phyloP scores from a whole-genome alignment of 768 basidiomycete genomes.

The Pleurotus cornucopiae region DNA sequence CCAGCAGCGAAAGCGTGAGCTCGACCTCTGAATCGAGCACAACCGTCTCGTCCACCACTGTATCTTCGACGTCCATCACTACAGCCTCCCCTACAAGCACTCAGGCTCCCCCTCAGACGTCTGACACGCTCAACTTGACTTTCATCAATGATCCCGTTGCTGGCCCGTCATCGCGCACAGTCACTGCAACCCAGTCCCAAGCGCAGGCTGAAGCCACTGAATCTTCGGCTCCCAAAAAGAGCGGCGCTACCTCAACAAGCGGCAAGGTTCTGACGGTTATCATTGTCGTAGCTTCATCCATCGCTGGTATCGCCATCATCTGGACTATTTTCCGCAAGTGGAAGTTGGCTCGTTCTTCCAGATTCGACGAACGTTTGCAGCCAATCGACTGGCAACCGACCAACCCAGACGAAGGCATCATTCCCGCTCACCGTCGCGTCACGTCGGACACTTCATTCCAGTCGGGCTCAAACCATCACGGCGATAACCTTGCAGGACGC shows the following conservation, averaged over 20 bases:
- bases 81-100: neutral
- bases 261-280: slow-evolving; percentile 54
- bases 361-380: slow-evolving; percentile 80
- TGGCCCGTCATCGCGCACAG: slow-evolving; percentile 8
- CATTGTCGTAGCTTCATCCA: slow-evolving; percentile 62
- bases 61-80: slow-evolving; percentile 14
- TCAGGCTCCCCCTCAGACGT: neutral
- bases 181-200: slow-evolving; percentile 18
- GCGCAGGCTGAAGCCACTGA: slow-evolving; percentile 24
- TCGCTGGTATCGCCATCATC: slow-evolving; percentile 66
- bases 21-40: slow-evolving; percentile 2
- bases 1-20: slow-evolving; percentile 3
- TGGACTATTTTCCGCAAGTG: slow-evolving; percentile 94
- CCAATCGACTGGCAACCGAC: slow-evolving; percentile 89
- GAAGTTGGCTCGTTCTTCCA: slow-evolving; percentile 79
- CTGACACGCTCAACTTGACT: neutral
- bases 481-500: slow-evolving; percentile 17
- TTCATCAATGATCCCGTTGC: neutral
- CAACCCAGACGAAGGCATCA: slow-evolving; percentile 40
- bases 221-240: slow-evolving; percentile 19
- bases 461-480: slow-evolving; percentile 40
- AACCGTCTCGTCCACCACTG: slow-evolving; percentile 3
- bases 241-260: slow-evolving; percentile 24
- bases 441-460: slow-evolving; percentile 66
- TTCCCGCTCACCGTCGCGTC: slow-evolving; percentile 47